phyloP scores from a whole-genome alignment of 164 flowering plant species.

The Stephania japonica region DNA sequence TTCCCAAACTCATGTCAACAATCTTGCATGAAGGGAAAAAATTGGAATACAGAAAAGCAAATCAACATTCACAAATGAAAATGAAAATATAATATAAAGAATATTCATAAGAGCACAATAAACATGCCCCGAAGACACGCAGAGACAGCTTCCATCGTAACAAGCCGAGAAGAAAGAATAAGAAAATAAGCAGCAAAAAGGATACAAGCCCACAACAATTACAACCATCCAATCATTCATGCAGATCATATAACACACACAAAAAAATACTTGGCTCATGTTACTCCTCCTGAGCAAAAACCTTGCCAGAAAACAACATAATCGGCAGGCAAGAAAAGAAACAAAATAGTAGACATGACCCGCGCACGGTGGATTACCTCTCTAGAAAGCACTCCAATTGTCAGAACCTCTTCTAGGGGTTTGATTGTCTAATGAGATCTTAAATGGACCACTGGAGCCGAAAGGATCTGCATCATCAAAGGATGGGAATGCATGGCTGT shows the following conservation, averaged over 20 bases:
- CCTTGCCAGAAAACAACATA: neutral
- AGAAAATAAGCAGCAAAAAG: conserved; percentile 7
- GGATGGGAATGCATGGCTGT: conserved; percentile 33
- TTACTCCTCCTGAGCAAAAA: neutral
- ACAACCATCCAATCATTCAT: conserved; percentile 9
- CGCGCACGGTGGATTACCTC: neutral
- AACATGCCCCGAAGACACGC: neutral
- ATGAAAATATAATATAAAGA: conserved; percentile 17
- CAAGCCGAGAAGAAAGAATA: conserved; percentile 16
- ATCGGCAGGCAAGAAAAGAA: neutral
- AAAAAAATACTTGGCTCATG: conserved; percentile 9
- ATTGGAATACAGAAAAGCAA: neutral
- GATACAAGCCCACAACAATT: conserved; percentile 10
- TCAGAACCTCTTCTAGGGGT: conserved; percentile 55
- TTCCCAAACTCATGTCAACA: neutral
- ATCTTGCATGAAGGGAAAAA: neutral
- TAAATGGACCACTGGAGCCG: conserved; percentile 78
- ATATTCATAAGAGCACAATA: conserved; percentile 11
- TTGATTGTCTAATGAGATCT: conserved; percentile 46
- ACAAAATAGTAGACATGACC: neutral
- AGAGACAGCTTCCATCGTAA: conserved; percentile 4
- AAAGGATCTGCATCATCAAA: conserved; percentile 88
- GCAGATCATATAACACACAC: conserved; percentile 19
- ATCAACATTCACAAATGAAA: conserved; percentile 4
- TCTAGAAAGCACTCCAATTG: conserved; percentile 57